phyloP scores from a whole-genome alignment of 148 eudicot species.

The Nepenthes mirabilis region DNA sequence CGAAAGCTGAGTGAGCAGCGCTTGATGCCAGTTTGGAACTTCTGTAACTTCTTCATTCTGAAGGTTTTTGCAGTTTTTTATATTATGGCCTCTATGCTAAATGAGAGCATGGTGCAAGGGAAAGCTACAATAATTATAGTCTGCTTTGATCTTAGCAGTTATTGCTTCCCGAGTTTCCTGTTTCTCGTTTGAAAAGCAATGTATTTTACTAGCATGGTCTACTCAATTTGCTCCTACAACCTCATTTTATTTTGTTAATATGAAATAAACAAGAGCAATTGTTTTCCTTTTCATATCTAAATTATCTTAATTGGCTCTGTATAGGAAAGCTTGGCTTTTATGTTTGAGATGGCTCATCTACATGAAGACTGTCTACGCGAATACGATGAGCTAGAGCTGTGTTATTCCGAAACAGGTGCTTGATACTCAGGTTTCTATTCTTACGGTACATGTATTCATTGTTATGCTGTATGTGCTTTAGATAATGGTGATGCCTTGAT shows the following conservation, averaged over 20 bases:
- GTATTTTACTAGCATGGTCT: no score
- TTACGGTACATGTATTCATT: not conserved
- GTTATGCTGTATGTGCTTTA: not conserved
- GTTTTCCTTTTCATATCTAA: conserved; percentile 2
- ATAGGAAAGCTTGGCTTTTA: conserved; percentile 97
- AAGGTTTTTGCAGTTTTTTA: conserved; percentile 41
- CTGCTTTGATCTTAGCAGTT: not conserved
- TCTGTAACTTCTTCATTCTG: conserved; percentile 85
- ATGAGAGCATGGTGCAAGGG: not conserved
- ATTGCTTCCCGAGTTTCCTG: not conserved
- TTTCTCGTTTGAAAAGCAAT: no score
- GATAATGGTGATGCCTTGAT: not conserved
- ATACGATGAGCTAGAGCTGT: conserved; percentile 88
- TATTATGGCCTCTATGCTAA: conserved; percentile 4
- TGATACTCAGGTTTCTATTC: conserved; percentile 1
- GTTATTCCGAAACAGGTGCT: conserved; percentile 86
- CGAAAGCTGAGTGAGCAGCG: conserved; percentile 96
- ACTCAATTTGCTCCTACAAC: not conserved
- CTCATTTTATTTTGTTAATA: not conserved
- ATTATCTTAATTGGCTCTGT: conserved; percentile 7
- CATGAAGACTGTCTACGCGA: conserved; percentile 95
- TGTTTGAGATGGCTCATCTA: conserved; percentile 97
- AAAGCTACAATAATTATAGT: not conserved
- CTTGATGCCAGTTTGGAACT: conserved; percentile 91
- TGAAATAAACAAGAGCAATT: no score